These are phyloP conservation scores for Leersia perrieri DNA, from an alignment of 176 grass and related monocot species.

Conservation along the genomic window DNA sequence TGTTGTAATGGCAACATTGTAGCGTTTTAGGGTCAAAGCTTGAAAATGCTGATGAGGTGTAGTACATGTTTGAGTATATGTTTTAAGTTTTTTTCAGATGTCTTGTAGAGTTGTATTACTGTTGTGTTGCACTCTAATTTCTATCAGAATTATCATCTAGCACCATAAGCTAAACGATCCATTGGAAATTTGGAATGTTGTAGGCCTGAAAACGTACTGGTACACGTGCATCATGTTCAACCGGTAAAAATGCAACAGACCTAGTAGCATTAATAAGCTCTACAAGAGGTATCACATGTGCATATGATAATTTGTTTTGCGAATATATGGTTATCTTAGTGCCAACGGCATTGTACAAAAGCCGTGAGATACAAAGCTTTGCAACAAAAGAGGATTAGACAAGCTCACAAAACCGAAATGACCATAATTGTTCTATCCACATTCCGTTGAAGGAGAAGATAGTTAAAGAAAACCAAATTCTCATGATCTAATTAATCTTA, in stretches of 20 bases:
- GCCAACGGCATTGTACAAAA: constrained; percentile 14
- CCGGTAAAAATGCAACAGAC: background rate
- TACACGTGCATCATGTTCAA: background rate
- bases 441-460: constrained; percentile 34
- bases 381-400: background rate
- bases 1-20: constrained; percentile 23
- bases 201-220: background rate
- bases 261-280: too few relatives aligned
- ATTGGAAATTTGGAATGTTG: background rate
- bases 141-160: background rate
- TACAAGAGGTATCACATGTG: constrained; percentile 3
- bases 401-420: constrained; percentile 24
- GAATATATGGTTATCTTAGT: too few relatives aligned
- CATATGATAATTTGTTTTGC: too few relatives aligned
- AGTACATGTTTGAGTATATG: constrained; percentile 31
- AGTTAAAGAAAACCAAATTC: constrained; percentile 37
- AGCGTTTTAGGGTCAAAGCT: background rate
- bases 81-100: constrained; percentile 18
- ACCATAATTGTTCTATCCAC: constrained; percentile 23
- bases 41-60: constrained; percentile 28
- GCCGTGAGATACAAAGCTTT: constrained; percentile 17
- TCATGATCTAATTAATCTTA: constrained; percentile 61
- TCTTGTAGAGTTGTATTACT: constrained; percentile 2
- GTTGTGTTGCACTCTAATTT: background rate
- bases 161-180: background rate